phyloP scores from a whole-genome alignment of 306 rosid genomes.

The Cercis canadensis region DNA sequence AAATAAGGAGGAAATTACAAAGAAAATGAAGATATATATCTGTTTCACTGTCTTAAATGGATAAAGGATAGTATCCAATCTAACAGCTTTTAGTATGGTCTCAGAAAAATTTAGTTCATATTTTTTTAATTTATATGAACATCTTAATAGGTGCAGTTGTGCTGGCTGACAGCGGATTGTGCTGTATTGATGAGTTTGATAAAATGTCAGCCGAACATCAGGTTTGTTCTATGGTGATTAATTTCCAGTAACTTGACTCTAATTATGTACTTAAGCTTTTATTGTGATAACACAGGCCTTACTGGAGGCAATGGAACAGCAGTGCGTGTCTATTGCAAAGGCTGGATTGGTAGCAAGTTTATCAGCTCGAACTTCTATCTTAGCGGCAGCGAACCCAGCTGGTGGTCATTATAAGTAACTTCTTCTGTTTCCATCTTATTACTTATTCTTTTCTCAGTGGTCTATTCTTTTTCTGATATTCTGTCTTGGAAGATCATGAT shows the following conservation, averaged over 20 bases:
- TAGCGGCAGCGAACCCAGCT: conserved; percentile 96
- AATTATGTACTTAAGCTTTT: conserved; percentile 28
- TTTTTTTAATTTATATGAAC: conserved; percentile 34
- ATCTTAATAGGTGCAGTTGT: conserved; percentile 86
- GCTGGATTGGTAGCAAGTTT: conserved; percentile 97
- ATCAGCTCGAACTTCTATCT: conserved; percentile 89
- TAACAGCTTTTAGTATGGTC: conserved; percentile 17
- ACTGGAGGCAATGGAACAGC: conserved; percentile 99
- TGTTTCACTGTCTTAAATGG: conserved; percentile 6
- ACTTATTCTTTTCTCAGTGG: conserved; percentile 22
- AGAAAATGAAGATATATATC: neutral
- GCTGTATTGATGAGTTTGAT: conserved; percentile 94
- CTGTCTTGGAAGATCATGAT: conserved; percentile 1
- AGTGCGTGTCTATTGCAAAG: conserved; percentile 96
- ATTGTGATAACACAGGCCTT: conserved; percentile 60
- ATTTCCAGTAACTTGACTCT: conserved; percentile 34
- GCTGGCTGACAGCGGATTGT: conserved; percentile 92
- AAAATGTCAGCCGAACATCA: conserved; percentile 97
- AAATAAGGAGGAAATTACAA: no score
- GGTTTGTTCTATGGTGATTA: conserved; percentile 60
- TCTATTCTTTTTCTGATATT: conserved; percentile 23
- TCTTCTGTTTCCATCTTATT: conserved; percentile 28
- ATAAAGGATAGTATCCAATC: conserved; percentile 29
- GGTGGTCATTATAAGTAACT: conserved; percentile 95
- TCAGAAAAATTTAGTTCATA: conserved; percentile 9